Base-by-base conservation (phyloP, 2,329 filamentous ascomycete genomes). In the Gaeumannomyces tritici region DNA sequence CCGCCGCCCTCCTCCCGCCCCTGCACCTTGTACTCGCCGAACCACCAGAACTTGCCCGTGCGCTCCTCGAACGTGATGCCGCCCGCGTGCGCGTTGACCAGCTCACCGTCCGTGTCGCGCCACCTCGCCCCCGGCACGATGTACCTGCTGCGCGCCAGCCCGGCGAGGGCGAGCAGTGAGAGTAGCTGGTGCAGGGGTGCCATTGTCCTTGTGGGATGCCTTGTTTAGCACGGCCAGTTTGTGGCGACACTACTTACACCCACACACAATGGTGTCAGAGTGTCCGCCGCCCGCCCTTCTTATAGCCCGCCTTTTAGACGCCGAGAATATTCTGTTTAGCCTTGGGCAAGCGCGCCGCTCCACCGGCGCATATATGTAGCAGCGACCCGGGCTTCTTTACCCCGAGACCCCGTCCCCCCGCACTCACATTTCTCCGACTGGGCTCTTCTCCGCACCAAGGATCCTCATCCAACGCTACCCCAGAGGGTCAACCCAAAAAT, bases 81-180 rank as follows among this genome's bases (percentile, higher is more conserved):
- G 1, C 84, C 84, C 1, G 84, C 85, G 68, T 88, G 84, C 1
- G 84, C 84, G 61, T 85, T 87, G 61, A 87, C 79, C 15, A 85
- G 69, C n/a, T 81, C 78, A 0, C 83, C 83, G 3, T 84, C 77
- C 0, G 82, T 87, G 65, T 86, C 84, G 24, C 73, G 76, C 85
- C 85, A 88, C 69, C 83, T 74, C 0, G 77, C 84, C 4, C 84
- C 84, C 0, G 85, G 84, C 3, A 86, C 83, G 59, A 87, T 87
- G 72, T 82, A 87, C 24, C 55, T 57, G 24, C 55, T 21, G 12
- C 56, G 28, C 13, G 31, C 60, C 31, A 47, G 24, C 51, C 47
- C 60, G 21, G 60, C 21, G 15, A 47, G 27, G 42, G 59, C 59
- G n/a, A 42, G 27, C 26, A 60, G 26, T 15, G 51, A n/a, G 13